A percentile compares a stretch with the other conserved stretches of the same genome.
These are phyloP conservation scores for Microascus cirrosus DNA, from an alignment of 2,329 filamentous ascomycete genomes.

Conservation along the genomic window DNA sequence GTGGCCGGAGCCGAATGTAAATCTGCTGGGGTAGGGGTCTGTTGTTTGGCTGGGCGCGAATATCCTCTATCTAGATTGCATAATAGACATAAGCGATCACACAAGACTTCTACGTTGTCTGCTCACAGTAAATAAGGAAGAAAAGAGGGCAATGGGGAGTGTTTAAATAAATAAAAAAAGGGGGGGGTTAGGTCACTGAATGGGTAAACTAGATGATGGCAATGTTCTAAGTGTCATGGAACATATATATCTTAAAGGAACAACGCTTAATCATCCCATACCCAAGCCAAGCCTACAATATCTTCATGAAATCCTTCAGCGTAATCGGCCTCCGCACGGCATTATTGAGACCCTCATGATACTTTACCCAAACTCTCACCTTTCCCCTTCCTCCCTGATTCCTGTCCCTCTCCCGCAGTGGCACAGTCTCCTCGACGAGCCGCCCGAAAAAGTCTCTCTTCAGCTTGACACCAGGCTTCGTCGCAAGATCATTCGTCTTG, in stretches of 20 bases:
- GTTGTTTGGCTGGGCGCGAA: not conserved
- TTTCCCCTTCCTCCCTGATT: slow-evolving; percentile 29
- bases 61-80: not conserved
- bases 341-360: slow-evolving; percentile 84
- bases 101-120: too few relatives aligned
- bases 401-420: slow-evolving; percentile 27
- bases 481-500: slow-evolving; percentile 18
- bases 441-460: slow-evolving; percentile 84
- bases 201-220: not conserved
- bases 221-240: not conserved
- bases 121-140: too few relatives aligned
- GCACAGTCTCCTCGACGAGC: slow-evolving; percentile 37
- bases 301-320: slow-evolving; percentile 52
- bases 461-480: slow-evolving; percentile 24
- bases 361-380: slow-evolving; percentile 72
- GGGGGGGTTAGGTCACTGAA: not conserved
- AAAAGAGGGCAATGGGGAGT: too few relatives aligned
- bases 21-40: slow-evolving; percentile 49
- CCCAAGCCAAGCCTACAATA: not conserved
- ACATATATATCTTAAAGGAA: not conserved
- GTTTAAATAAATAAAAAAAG: too few relatives aligned
- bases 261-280: not conserved
- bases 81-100: not conserved
- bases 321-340: slow-evolving; percentile 83
- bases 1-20: slow-evolving; percentile 79